Percentiles rank a stretch among this genome's conserved stretches.
Conservation (phyloP, 2,329 filamentous ascomycete species). For the Samsoniella hepiali region DNA sequence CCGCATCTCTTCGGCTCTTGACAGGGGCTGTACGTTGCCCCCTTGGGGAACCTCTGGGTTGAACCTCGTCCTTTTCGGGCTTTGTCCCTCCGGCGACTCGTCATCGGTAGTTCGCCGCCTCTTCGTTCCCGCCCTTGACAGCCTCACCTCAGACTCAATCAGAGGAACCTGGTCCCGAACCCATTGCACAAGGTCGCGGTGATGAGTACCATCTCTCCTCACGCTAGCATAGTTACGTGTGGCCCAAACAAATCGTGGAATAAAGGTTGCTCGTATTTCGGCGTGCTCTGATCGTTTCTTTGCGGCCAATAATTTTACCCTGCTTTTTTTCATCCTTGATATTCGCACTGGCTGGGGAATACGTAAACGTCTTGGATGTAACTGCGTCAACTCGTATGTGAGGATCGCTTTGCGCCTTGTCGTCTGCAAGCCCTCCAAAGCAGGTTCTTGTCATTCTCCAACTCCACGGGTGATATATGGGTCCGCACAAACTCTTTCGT, state of each 20-base stretch:
- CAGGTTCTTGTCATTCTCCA: not conserved
- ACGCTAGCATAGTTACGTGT: not conserved
- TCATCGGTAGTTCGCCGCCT: not conserved
- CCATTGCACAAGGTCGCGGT: slow-evolving; percentile 27
- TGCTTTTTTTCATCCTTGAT: not conserved
- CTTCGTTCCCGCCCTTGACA: not conserved
- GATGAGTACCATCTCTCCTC: slow-evolving; percentile 22
- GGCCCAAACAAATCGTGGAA: not conserved
- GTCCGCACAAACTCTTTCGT: slow-evolving; percentile 20
- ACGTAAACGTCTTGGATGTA: not conserved
- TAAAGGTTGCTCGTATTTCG: not conserved
- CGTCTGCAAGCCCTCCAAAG: not conserved
- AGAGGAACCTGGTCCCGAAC: slow-evolving; percentile 29
- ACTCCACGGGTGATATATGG: not conserved
- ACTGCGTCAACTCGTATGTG: not conserved
- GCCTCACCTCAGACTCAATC: slow-evolving; percentile 27
- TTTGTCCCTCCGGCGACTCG: not conserved
- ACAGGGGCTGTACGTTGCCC: not conserved
- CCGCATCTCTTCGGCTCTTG: not conserved
- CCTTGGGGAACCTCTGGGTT: not conserved
- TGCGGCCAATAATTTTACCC: not conserved
- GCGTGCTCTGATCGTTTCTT: not conserved
- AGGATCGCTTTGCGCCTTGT: not conserved
- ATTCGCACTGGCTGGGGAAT: not conserved
- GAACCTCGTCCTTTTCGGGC: not conserved